These are phyloP conservation scores for Rhodotorula taiwanensis DNA, from an alignment of 768 basidiomycete species.

Conservation along the genomic window DNA sequence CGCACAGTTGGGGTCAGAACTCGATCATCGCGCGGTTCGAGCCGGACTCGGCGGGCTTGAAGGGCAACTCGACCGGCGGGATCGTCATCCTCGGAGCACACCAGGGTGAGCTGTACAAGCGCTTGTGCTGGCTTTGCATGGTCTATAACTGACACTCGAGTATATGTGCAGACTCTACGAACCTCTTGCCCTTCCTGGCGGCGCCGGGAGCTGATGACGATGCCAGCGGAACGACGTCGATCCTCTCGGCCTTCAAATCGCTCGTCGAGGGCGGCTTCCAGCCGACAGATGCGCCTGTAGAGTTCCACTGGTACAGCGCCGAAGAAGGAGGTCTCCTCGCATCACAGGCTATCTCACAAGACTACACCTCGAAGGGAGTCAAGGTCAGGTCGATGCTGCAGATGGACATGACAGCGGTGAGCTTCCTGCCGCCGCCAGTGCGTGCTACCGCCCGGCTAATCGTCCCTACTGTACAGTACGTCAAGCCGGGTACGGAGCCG, in stretches of 20 bases:
- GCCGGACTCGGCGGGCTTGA: slow-evolving; percentile 24
- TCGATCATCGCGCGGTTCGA: slow-evolving; percentile 46
- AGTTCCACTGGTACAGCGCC: slow-evolving; percentile 49
- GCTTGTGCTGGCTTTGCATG: too few species aligned
- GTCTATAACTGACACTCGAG: slow-evolving; percentile 42
- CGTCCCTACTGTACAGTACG: slow-evolving; percentile 10
- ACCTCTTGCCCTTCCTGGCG: slow-evolving; percentile 48
- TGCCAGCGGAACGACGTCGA: slow-evolving; percentile 46
- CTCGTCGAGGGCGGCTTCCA: slow-evolving; percentile 43
- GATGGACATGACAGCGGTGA: slow-evolving; percentile 45
- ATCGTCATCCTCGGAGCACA: slow-evolving; percentile 26
- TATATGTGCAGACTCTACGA: slow-evolving; percentile 44
- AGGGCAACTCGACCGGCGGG: slow-evolving; percentile 2
- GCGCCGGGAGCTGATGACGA: slow-evolving; percentile 49
- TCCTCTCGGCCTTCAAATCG: slow-evolving; percentile 45
- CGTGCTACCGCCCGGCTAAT: background rate
- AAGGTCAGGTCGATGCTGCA: slow-evolving; percentile 21
- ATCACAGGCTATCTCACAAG: slow-evolving; percentile 33
- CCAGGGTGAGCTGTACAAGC: background rate
- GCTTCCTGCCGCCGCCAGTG: background rate
- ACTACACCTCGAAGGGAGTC: slow-evolving; percentile 16
- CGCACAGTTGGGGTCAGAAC: slow-evolving; percentile 44
- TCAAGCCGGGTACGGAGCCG: slow-evolving; percentile 42
- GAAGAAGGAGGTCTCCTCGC: slow-evolving; percentile 49
- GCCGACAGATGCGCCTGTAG: slow-evolving; percentile 45